Evolutionary conservation across 225 moss, liverwort and hornwort genomes (phyloP), one percentile per base, ranked within the genome.

Genomic region (Bryoerythrophyllum caledonicum): DNA sequence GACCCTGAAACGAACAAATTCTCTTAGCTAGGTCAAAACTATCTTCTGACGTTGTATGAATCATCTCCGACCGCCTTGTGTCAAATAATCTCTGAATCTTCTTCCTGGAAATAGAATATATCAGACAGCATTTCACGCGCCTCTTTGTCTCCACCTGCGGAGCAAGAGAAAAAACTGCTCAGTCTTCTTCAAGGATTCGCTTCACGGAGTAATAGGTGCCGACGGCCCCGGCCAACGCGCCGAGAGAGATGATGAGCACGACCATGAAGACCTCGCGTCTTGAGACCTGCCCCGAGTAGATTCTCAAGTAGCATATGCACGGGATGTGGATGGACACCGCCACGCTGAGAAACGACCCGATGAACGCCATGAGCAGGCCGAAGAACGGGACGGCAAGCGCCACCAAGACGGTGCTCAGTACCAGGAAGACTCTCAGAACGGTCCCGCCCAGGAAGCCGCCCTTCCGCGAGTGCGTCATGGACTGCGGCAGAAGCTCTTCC

Each of bases 351-450:
- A 93, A 85, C 1, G 94, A 97, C 64, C 97, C 97, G 44, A 93
- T 97, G 61, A 94, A 90, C 0, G 91, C 94, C 97, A 97, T 97
- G 82, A 94, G 82, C 55, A 90, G 82, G 60, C 87, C 94, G 7
- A 94, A 97, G 49, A 91, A 94, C 4, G 94, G 94, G 14, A 93
- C 58, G 6, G 82, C 16, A 8, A 97, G 78, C 10, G 93, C 93
- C 44, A 97, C 86, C 0, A 78, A 52, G 1, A 90, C 73, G 3
- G 91, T 94, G 79, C 91, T 90, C 0, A 79, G 58, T 3, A 93
- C 94, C 17, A 97, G 82, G 35, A 82, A 38, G 0, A 81, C 81
- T 20, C 97, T 74, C 16, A 97, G 74, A 20, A 78, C 25, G 2
- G 83, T 83, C 2, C 91, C 83, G 34, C 80, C 87, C 27, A 89